A percentile compares a stretch with the other conserved stretches of the same genome.
Evolutionary conservation across 768 basidiomycete species (phyloP).

Genomic region (Pleurotus pulmonarius): DNA sequence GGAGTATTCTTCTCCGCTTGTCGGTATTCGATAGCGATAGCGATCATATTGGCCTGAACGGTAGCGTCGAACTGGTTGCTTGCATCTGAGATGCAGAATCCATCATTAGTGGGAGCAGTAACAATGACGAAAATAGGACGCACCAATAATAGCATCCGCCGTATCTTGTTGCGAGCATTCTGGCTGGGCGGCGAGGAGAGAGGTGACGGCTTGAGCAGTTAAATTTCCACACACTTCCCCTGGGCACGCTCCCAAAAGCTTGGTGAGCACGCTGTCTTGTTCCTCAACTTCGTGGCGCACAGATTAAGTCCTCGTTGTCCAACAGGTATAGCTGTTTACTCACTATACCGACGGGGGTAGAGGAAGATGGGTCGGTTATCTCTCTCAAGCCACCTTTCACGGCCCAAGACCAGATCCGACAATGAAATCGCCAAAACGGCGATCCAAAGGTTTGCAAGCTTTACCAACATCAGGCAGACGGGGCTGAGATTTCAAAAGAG

Average conservation of each 20-base stretch:
- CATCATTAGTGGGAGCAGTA: no score
- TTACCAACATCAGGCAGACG: constrained; percentile 18
- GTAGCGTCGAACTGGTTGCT: constrained; percentile 47
- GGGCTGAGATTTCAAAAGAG: constrained; percentile 3
- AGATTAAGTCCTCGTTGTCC: neutral
- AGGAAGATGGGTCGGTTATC: constrained; percentile 40
- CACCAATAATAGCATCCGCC: constrained; percentile 55
- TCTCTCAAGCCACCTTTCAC: constrained; percentile 45
- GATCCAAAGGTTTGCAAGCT: constrained; percentile 13
- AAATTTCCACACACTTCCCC: constrained; percentile 45
- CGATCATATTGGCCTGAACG: constrained; percentile 49
- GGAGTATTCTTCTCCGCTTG: constrained; percentile 60
- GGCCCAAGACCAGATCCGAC: constrained; percentile 27
- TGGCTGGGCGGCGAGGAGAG: constrained; percentile 47
- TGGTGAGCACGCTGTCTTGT: constrained; percentile 41
- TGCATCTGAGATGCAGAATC: constrained; percentile 34
- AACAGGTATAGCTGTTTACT: neutral
- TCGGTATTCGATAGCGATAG: constrained; percentile 48
- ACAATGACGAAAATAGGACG: constrained; percentile 7
- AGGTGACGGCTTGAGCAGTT: constrained; percentile 45
- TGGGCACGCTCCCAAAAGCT: constrained; percentile 43
- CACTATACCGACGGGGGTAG: constrained; percentile 48
- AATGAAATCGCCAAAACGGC: constrained; percentile 15
- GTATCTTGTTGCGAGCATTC: constrained; percentile 57
- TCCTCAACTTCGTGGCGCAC: constrained; percentile 25